Percentiles rank a stretch among this genome's conserved stretches.
Conservation (phyloP, 179 eudicot genomes). For the Dionaea muscipula region DNA sequence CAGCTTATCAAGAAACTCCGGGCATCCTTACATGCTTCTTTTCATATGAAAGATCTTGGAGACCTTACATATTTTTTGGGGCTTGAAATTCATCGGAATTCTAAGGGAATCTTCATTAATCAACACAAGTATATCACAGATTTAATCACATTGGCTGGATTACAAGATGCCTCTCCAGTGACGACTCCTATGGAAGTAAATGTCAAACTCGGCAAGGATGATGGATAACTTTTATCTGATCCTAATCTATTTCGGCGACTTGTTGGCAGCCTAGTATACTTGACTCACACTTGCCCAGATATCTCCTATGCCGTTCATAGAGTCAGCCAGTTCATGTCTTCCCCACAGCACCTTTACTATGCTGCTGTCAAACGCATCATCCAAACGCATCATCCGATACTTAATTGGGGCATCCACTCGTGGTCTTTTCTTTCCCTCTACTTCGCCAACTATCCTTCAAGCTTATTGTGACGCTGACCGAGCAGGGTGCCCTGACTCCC, state of each 20-base stretch:
- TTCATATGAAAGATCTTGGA: neutral
- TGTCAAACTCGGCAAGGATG: neutral
- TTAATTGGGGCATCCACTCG: neutral
- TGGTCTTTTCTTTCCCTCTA: neutral
- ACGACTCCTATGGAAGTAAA: neutral
- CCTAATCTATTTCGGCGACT: neutral
- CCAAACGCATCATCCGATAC: constrained; percentile 12
- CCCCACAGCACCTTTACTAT: neutral
- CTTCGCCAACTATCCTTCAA: too few relatives aligned
- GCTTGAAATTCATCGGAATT: neutral
- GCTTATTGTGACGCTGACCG: too few relatives aligned
- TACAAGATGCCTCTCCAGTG: neutral
- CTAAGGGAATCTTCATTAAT: neutral
- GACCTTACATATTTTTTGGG: neutral
- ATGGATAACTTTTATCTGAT: neutral
- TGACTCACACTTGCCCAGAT: constrained; percentile 3
- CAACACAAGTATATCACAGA: neutral
- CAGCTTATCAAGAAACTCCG: neutral
- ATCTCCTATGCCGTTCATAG: constrained; percentile 1
- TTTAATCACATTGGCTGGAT: neutral
- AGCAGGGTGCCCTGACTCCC: too few relatives aligned
- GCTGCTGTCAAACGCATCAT: neutral
- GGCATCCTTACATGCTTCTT: neutral
- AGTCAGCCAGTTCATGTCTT: neutral
- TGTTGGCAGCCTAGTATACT: neutral